Percentiles rank a stretch among this genome's conserved stretches.
These are phyloP conservation scores for Parascedosporium putredinis DNA, from an alignment of 2,329 filamentous ascomycete genomes.

Conservation along the genomic window DNA sequence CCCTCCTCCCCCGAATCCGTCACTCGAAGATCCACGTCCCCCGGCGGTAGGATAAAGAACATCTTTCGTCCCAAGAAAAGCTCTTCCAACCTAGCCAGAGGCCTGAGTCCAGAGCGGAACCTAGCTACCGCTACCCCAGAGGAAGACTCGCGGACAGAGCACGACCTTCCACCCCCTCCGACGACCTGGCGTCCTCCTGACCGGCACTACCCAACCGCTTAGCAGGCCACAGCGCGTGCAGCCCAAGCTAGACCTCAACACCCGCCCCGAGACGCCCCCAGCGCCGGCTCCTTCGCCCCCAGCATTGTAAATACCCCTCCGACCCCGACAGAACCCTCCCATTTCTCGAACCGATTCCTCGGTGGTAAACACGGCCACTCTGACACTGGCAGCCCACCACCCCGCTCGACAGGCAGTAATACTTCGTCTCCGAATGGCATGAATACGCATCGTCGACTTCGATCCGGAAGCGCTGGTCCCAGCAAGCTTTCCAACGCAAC, in stretches of 20 bases:
- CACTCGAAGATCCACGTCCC: conserved; percentile 53
- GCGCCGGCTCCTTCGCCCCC: conserved; percentile 32
- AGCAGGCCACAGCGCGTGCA: background rate
- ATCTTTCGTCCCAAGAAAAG: conserved; percentile 54
- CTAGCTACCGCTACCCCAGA: conserved; percentile 10
- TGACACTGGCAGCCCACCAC: conserved; percentile 10
- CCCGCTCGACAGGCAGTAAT: conserved; percentile 5
- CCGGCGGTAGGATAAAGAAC: conserved; percentile 59
- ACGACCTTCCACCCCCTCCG: background rate
- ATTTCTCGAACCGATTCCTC: conserved; percentile 9
- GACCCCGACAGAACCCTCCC: conserved; percentile 43
- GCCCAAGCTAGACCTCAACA: conserved; percentile 20
- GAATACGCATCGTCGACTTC: conserved; percentile 8
- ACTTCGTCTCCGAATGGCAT: conserved; percentile 5
- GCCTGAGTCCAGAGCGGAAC: conserved; percentile 25
- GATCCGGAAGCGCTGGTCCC: conserved; percentile 38
- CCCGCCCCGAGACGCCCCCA: conserved; percentile 37
- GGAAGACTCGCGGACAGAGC: background rate
- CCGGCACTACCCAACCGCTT: background rate
- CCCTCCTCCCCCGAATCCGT: conserved; percentile 31
- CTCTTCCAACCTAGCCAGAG: conserved; percentile 20
- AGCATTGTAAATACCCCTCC: conserved; percentile 56
- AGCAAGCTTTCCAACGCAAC: conserved; percentile 81
- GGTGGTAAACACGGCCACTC: conserved; percentile 16
- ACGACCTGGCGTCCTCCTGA: background rate